A percentile compares a stretch with the other conserved stretches of the same genome.
phyloP scores from a whole-genome alignment of 2,329 filamentous ascomycete genomes.

The Aspergillus fumigatiaffinis region DNA sequence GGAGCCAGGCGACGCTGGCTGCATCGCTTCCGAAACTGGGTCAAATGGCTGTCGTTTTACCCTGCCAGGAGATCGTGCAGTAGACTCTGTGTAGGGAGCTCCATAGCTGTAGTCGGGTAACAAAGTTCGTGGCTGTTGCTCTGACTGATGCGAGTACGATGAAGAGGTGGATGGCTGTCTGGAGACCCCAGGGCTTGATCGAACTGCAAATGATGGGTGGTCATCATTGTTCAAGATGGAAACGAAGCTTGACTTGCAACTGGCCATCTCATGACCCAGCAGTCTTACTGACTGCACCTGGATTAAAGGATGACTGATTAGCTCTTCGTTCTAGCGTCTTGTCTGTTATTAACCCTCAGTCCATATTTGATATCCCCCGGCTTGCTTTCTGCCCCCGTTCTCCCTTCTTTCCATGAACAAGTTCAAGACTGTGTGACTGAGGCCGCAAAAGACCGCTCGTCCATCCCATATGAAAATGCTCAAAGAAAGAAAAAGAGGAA shows the following conservation, averaged over 20 bases:
- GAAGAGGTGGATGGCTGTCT: slow-evolving; percentile 19
- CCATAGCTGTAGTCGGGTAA: slow-evolving; percentile 18
- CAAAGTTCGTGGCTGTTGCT: slow-evolving; percentile 14
- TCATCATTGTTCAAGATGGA: slow-evolving; percentile 48
- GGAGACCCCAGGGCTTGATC: slow-evolving; percentile 25
- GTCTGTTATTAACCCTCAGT: background rate
- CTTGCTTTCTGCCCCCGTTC: background rate
- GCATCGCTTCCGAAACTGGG: slow-evolving; percentile 22
- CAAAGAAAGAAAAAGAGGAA: slow-evolving; percentile 1
- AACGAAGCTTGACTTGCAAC: slow-evolving; percentile 33
- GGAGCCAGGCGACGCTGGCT: slow-evolving; percentile 28
- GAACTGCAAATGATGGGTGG: slow-evolving; percentile 44
- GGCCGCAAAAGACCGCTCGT: background rate
- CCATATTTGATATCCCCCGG: background rate
- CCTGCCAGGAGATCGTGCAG: slow-evolving; percentile 21
- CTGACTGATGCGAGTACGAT: slow-evolving; percentile 18
- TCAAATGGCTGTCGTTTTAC: slow-evolving; percentile 21
- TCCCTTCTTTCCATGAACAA: background rate
- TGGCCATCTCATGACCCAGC: slow-evolving; percentile 24
- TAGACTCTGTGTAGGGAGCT: slow-evolving; percentile 22
- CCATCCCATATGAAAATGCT: background rate
- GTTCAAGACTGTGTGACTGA: background rate
- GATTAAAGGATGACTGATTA: slow-evolving; percentile 9
- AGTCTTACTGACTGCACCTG: background rate
- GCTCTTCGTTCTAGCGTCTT: background rate